A percentile compares a stretch with the other conserved stretches of the same genome.
Conservation (phyloP, 176 grass and related monocot genomes). For the Cenchrus americanus region DNA sequence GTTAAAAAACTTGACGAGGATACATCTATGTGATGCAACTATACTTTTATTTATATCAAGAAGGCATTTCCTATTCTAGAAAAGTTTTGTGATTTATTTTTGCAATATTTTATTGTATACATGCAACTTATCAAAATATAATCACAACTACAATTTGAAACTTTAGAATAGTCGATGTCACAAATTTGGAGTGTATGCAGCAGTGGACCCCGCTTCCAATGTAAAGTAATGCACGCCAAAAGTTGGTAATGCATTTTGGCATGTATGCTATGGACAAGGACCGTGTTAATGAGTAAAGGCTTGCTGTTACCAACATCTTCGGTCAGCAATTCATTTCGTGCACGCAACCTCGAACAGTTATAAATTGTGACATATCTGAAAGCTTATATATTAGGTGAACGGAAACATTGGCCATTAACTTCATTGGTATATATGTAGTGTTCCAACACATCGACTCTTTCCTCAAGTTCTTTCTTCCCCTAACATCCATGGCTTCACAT, state of each 20-base stretch:
- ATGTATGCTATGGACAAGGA: slow-evolving; percentile 4
- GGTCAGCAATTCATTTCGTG: not conserved
- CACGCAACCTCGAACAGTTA: not conserved
- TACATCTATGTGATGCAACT: too few relatives aligned
- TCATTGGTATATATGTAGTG: not conserved
- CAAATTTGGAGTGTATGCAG: not conserved
- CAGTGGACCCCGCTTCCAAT: not conserved
- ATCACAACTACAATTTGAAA: not conserved
- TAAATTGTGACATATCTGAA: not conserved
- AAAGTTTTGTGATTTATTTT: not conserved
- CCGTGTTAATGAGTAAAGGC: not conserved
- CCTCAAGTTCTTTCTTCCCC: not conserved
- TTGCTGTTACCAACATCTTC: not conserved
- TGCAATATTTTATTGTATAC: not conserved
- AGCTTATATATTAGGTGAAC: not conserved
- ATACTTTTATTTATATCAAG: too few relatives aligned
- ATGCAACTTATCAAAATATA: not conserved
- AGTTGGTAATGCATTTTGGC: not conserved
- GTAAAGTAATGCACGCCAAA: not conserved
- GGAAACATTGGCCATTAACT: not conserved
- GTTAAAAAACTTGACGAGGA: too few relatives aligned
- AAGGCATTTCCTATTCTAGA: too few relatives aligned
- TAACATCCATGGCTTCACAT: not conserved
- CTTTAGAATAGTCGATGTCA: not conserved
- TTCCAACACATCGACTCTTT: not conserved